Evolutionary conservation across 2,329 filamentous ascomycete genomes (phyloP).

Genomic region (Arthrinium phaeospermum): DNA sequence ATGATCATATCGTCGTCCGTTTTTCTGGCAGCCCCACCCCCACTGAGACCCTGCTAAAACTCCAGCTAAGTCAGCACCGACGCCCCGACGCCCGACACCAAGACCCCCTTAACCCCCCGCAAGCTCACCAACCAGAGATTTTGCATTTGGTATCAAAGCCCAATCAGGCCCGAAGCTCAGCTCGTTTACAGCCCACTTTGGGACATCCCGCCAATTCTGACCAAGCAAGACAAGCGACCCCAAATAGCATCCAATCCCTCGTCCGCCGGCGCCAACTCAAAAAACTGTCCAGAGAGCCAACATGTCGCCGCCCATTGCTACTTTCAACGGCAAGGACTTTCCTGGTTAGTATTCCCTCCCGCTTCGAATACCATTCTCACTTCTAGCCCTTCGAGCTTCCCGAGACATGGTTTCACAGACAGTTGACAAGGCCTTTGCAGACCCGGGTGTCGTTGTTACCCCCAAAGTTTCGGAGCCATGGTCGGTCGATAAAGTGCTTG

Average conservation of each 20-base stretch:
- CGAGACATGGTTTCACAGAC: slow-evolving; percentile 9
- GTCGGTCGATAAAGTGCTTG: slow-evolving; percentile 67
- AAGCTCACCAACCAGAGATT: slow-evolving; percentile 5
- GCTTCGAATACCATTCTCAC: not conserved
- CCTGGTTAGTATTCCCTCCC: slow-evolving; percentile 9
- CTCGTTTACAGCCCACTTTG: not conserved
- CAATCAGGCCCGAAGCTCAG: slow-evolving; percentile 3
- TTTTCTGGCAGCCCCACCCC: not conserved
- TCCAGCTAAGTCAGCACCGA: not conserved
- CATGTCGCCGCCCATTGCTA: slow-evolving; percentile 20
- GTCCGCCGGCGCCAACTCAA: slow-evolving; percentile 13
- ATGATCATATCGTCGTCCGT: not conserved
- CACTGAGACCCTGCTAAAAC: slow-evolving; percentile 1
- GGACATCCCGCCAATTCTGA: not conserved
- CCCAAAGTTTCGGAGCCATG: slow-evolving; percentile 54
- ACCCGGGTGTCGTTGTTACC: slow-evolving; percentile 42
- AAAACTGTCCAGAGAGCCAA: not conserved
- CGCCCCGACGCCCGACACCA: not conserved
- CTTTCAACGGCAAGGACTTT: slow-evolving; percentile 18
- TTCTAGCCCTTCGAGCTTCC: not conserved
- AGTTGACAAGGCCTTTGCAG: slow-evolving; percentile 24
- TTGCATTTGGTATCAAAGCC: not conserved
- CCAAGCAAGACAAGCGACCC: slow-evolving; percentile 1
- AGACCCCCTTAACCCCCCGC: not conserved
- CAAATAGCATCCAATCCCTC: slow-evolving; percentile 6